Evolutionary conservation across 116 monocot genomes (phyloP), one percentile per base, ranked within the genome.

Genomic region (Phalaenopsis hybrid): DNA sequence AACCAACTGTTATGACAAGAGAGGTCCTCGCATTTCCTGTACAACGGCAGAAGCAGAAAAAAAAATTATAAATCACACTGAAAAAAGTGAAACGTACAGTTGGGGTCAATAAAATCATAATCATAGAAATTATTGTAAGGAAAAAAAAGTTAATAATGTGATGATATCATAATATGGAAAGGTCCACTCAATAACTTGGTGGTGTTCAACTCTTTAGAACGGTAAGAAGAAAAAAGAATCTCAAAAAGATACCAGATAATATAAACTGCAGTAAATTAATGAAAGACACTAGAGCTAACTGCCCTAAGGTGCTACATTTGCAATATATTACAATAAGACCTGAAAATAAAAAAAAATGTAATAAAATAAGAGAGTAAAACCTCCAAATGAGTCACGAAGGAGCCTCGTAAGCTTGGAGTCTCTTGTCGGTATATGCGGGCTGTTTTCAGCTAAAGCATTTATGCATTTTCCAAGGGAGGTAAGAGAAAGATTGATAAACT

Each of bases 381-480:
- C 95, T 91, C 95, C 95, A 90, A 95, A 93, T 77, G 95, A 95
- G 84, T 95, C 95, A 72, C 89, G 92, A 73, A 95, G 89, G 79
- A 95, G 79, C 79, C 95, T 84, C 37, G 95, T 95, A 50, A 95
- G 95, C 86, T 95, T 95, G 57, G 95, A 92, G 81, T 95, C 95
- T 76, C 95, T 84, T 74, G 83, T 86, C 76, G 95, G 93, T 82
- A 95, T 87, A 86, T 95, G 92, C 75, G 88, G 75, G 83, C 91
- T 89, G 44, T 91, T 95, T 82, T 95, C 93, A 81, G 95, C 92
- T 83, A 93, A 85, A 45, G 92, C 95, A 79, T 95, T 92, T 49
- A 95, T 93, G 78, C 95, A 95, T 80, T 95, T 95, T 43, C 95
- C 95, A 44, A 95, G 86, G 72, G 93, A 89, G 69, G 86, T 91